Conservation (phyloP, 208 protist species). For the Angomonas desouzai region DNA sequence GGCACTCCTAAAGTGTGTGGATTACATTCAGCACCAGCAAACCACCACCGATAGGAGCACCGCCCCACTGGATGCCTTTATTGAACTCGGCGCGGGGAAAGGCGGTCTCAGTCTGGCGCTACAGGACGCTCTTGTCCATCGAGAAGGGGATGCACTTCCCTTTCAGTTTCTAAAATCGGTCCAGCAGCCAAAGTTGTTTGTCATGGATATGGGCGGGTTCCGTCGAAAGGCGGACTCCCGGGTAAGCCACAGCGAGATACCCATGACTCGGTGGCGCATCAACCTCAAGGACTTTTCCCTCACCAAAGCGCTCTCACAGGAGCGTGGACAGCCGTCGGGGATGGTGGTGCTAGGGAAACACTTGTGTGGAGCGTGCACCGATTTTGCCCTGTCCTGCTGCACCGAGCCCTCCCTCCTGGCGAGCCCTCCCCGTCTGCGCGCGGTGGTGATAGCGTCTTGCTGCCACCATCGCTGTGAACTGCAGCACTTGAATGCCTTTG, state of each 20-base stretch:
- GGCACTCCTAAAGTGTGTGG: conserved; percentile 46
- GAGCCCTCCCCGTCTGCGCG: conserved; percentile 15
- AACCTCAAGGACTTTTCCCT: conserved; percentile 77
- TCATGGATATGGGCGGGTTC: conserved; percentile 68
- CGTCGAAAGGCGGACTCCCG: conserved; percentile 66
- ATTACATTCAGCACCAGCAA: conserved; percentile 16
- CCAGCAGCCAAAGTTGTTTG: conserved; percentile 28
- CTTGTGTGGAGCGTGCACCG: conserved; percentile 73
- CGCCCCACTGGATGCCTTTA: conserved; percentile 29
- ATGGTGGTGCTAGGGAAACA: conserved; percentile 73
- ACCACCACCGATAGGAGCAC: not conserved
- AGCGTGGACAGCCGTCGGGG: not conserved
- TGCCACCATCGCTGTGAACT: conserved; percentile 78
- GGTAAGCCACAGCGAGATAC: conserved; percentile 40
- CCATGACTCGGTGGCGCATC: conserved; percentile 56
- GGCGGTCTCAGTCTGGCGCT: conserved; percentile 63
- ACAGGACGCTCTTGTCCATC: conserved; percentile 34
- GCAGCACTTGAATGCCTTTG: conserved; percentile 37
- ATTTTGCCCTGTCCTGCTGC: conserved; percentile 71
- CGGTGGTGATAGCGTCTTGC: conserved; percentile 68
- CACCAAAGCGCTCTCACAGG: conserved; percentile 26
- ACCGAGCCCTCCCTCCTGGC: conserved; percentile 21
- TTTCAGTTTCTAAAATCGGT: conserved; percentile 18
- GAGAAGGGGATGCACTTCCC: not conserved
- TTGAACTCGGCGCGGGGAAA: conserved; percentile 79